Conservation (phyloP, 108 stramenopile genomes). For the Mayamaea pseudoterrestris region DNA sequence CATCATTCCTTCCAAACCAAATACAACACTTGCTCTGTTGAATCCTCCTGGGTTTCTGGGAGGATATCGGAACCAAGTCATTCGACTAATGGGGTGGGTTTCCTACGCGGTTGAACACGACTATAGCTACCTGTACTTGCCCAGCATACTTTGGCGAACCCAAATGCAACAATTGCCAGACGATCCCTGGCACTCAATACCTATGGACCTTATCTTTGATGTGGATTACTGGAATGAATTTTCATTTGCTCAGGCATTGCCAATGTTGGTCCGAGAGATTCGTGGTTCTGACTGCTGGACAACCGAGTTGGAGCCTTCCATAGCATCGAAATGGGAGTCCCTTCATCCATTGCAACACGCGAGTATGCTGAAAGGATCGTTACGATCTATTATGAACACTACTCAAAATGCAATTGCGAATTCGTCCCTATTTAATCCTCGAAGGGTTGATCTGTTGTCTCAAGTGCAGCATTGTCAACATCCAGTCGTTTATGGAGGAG, state of each 20-base stretch:
- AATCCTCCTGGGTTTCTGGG: slow-evolving; percentile 42
- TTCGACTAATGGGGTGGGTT: slow-evolving; percentile 48
- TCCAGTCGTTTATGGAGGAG: slow-evolving; percentile 28
- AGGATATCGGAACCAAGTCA: slow-evolving; percentile 66
- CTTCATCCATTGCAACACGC: background rate
- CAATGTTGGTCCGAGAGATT: background rate
- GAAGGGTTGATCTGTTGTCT: slow-evolving; percentile 16
- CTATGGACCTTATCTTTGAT: slow-evolving; percentile 58
- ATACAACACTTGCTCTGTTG: slow-evolving; percentile 15
- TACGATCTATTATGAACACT: too few species aligned
- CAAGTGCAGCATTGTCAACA: slow-evolving; percentile 15
- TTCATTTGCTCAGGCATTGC: background rate
- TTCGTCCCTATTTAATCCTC: slow-evolving; percentile 7
- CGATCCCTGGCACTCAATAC: slow-evolving; percentile 21
- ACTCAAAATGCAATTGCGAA: too few species aligned
- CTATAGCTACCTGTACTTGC: slow-evolving; percentile 34
- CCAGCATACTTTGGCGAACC: slow-evolving; percentile 41
- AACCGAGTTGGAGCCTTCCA: too few species aligned
- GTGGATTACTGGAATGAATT: slow-evolving; percentile 51
- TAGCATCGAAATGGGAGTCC: too few species aligned
- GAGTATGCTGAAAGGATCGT: too few species aligned
- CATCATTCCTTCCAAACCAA: too few species aligned
- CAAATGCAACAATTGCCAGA: slow-evolving; percentile 6
- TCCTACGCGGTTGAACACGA: slow-evolving; percentile 20
- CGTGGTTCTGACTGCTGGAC: background rate